phyloP scores from a whole-genome alignment of 176 grass and related monocot genomes.

The Hordeum vulgare region DNA sequence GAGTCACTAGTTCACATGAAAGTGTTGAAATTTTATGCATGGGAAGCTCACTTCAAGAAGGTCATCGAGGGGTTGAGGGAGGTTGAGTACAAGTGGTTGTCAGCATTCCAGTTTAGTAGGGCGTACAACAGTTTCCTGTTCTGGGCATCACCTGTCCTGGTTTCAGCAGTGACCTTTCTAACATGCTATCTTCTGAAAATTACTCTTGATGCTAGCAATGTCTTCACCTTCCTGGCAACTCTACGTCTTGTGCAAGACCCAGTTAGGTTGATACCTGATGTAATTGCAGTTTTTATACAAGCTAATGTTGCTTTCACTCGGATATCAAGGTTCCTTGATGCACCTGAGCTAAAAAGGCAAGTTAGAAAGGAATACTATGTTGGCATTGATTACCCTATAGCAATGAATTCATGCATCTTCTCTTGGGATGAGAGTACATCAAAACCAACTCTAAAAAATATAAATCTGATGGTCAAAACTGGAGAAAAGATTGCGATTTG shows the following conservation, averaged over 20 bases:
- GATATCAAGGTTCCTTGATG: constrained; percentile 65
- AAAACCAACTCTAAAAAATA: constrained; percentile 57
- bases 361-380: constrained; percentile 17
- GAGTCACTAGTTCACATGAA: constrained; percentile 83
- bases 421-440: constrained; percentile 68
- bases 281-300: constrained; percentile 78
- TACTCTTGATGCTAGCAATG: constrained; percentile 72
- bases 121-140: constrained; percentile 87
- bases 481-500: constrained; percentile 14
- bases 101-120: constrained; percentile 72
- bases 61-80: constrained; percentile 64
- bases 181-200: constrained; percentile 67
- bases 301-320: constrained; percentile 80
- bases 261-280: constrained; percentile 67
- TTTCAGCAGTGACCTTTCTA: constrained; percentile 72
- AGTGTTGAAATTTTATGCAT: constrained; percentile 83
- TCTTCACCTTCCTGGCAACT: constrained; percentile 84
- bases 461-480: constrained; percentile 57
- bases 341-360: constrained; percentile 51
- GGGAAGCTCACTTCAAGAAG: constrained; percentile 86
- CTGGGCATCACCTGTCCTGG: constrained; percentile 75
- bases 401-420: constrained; percentile 52
- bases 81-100: constrained; percentile 65
- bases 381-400: constrained; percentile 28
- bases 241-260: constrained; percentile 76